Evolutionary conservation across 73 alveolate genomes (phyloP), one percentile per base, ranked within the genome.

Genomic region (Tetrahymena malaccensis): DNA sequence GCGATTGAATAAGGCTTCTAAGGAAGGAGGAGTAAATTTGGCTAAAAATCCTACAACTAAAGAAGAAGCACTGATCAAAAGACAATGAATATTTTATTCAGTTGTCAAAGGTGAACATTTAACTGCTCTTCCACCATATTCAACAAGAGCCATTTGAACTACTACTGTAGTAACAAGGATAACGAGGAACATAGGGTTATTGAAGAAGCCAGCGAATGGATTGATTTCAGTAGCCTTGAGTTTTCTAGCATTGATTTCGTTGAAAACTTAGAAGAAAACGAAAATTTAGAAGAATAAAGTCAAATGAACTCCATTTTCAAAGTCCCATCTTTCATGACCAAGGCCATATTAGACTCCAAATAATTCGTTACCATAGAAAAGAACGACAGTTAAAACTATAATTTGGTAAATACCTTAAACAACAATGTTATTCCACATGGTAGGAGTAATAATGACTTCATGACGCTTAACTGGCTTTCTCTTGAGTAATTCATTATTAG

Each of bases 161-260:
- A 97, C 96, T 22, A 97, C 31, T 21, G 98, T 98, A 34, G 96
- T 94, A 94, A 96, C 57, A 93, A 97, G 96, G 70, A 98, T 96
- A 55, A 93, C 22, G 83, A 98, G 83, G 97, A 98, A 98, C 43
- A 97, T 57, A 96, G 97, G 94, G 95, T 98, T 98, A 94, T 98
- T 98, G 96, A 97, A 96, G 96, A 98, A 96, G 25, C 99, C 99
- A 35, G 95, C 95, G 94, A 98, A 98, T 12, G 98, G 99, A 96
- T 98, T 98, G 43, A 56, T 94, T 96, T 98, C 99, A 38, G 96
- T 95, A n/a, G 85, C 96, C 84, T 97, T 96, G 50, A 98, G 93
- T 96, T 98, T 98, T 85, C 99, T 97, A 70, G 99, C 97, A 96
- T 98, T 98, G 93, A 98, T 98, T 94, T 98, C 98, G 96, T 98